Conservation (phyloP, 1,284 basidiomycete species). For the Nidula niveotomentosa region DNA sequence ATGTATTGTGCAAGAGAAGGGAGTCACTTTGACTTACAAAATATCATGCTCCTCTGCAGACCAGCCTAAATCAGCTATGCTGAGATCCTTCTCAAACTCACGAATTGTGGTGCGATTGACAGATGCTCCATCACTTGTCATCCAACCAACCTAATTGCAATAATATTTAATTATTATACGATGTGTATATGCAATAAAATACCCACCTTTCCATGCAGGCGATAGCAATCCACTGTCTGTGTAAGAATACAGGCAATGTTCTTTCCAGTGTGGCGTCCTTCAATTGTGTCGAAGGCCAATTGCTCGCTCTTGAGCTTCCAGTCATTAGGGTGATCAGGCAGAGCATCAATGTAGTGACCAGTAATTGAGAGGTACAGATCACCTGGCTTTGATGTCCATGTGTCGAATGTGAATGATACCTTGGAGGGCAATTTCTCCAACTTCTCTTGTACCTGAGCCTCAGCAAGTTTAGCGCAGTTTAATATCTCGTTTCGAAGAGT, state of each 20-base stretch:
- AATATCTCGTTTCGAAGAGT: conserved; percentile 11
- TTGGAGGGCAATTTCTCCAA: conserved; percentile 8
- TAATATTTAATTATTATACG: not conserved
- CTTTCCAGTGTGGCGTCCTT: conserved; percentile 16
- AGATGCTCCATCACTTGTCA: conserved; percentile 21
- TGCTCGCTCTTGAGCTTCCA: conserved; percentile 21
- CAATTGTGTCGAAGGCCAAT: conserved; percentile 15
- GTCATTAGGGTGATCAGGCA: conserved; percentile 11
- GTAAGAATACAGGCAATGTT: conserved; percentile 17
- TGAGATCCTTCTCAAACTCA: conserved; percentile 9
- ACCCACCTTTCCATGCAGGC: conserved; percentile 16
- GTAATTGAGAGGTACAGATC: conserved; percentile 22
- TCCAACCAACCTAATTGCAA: conserved; percentile 21
- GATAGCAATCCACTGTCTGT: conserved; percentile 14
- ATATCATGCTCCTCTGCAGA: conserved; percentile 12
- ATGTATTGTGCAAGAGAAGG: no score
- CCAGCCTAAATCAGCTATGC: conserved; percentile 8
- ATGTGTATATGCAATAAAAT: not conserved
- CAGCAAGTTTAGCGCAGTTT: conserved; percentile 2
- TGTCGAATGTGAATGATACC: conserved; percentile 23
- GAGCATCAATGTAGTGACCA: conserved; percentile 21
- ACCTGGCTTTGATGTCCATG: conserved; percentile 19
- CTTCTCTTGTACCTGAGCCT: conserved; percentile 1
- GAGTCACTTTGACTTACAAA: no score
- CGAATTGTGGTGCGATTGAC: conserved; percentile 18